Evolutionary conservation across 2,329 filamentous ascomycete species (phyloP).

Genomic region (Ascochyta clinopodiicola): DNA sequence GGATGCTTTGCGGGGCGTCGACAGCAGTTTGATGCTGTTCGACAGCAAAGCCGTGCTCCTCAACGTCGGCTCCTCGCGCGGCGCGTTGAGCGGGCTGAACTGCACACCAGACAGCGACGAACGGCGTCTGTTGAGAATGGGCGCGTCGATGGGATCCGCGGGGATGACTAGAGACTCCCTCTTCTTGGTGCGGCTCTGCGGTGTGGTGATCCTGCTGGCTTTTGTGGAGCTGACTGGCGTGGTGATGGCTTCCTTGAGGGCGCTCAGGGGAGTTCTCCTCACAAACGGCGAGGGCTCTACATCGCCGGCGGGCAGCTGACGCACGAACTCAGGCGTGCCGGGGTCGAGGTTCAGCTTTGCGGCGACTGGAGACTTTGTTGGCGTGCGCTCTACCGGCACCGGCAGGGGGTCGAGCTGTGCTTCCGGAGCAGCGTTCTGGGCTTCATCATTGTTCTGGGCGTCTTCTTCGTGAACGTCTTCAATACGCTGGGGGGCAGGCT

Average conservation of each 20-base stretch:
- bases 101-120: conserved; percentile 44
- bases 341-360: conserved; percentile 35
- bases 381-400: conserved; percentile 20
- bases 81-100: conserved; percentile 43
- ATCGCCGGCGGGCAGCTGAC: conserved; percentile 37
- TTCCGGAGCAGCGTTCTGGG: conserved; percentile 16
- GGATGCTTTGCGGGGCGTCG: conserved; percentile 57
- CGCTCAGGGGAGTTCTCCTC: conserved; percentile 30
- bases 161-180: conserved; percentile 30
- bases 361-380: conserved; percentile 34
- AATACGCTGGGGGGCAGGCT: conserved; percentile 10
- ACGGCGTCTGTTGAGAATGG: conserved; percentile 44
- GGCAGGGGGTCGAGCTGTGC: conserved; percentile 16
- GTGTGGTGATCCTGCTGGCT: conserved; percentile 27
- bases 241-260: conserved; percentile 23
- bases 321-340: conserved; percentile 37
- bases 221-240: conserved; percentile 35
- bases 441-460: neutral
- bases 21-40: conserved; percentile 56
- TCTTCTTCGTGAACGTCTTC: too few species aligned
- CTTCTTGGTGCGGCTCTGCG: conserved; percentile 23
- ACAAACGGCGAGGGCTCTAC: conserved; percentile 47
- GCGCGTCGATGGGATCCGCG: conserved; percentile 43
- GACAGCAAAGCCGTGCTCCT: conserved; percentile 46
- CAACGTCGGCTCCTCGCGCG: conserved; percentile 37